Evolutionary conservation across 768 basidiomycete species (phyloP).

Genomic region (Trametes sanguinea): DNA sequence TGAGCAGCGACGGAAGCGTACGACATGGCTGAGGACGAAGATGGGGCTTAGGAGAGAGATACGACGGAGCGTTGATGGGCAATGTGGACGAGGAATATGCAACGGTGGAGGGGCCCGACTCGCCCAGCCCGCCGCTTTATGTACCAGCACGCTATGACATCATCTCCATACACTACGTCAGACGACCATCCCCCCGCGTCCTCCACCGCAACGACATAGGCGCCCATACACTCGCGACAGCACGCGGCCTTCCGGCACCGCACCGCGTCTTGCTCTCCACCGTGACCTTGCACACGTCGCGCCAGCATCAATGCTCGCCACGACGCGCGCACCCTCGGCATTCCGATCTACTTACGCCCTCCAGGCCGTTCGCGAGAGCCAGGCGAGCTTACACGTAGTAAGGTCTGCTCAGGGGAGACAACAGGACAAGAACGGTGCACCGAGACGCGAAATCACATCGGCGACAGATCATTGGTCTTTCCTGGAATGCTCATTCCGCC

Average conservation of each 20-base stretch:
- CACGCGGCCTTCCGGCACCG: conserved; percentile 23
- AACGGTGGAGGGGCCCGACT: conserved; percentile 5
- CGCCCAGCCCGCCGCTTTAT: conserved; percentile 14
- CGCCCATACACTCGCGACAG: conserved; percentile 39
- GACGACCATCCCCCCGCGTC: conserved; percentile 20
- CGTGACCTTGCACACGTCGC: too few relatives aligned
- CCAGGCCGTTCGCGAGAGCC: too few relatives aligned
- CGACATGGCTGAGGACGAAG: conserved; percentile 50
- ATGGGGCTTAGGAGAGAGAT: background rate
- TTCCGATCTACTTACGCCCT: too few relatives aligned
- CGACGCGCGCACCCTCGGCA: too few relatives aligned
- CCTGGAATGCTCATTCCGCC: too few relatives aligned
- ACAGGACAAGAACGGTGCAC: too few relatives aligned
- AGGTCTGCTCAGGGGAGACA: too few relatives aligned
- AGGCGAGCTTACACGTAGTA: too few relatives aligned
- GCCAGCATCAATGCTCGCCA: conserved; percentile 14
- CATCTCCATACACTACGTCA: conserved; percentile 25
- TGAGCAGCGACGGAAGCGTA: conserved; percentile 69
- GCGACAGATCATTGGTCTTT: too few relatives aligned
- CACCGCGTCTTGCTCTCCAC: conserved; percentile 14
- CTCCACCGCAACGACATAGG: conserved; percentile 27
- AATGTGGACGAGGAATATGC: background rate
- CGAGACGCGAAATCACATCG: too few relatives aligned
- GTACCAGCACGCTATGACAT: conserved; percentile 27
- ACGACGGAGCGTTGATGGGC: background rate